Evolutionary conservation across 2,329 filamentous ascomycete genomes (phyloP).

Genomic region (Colletotrichum ledebouriae): DNA sequence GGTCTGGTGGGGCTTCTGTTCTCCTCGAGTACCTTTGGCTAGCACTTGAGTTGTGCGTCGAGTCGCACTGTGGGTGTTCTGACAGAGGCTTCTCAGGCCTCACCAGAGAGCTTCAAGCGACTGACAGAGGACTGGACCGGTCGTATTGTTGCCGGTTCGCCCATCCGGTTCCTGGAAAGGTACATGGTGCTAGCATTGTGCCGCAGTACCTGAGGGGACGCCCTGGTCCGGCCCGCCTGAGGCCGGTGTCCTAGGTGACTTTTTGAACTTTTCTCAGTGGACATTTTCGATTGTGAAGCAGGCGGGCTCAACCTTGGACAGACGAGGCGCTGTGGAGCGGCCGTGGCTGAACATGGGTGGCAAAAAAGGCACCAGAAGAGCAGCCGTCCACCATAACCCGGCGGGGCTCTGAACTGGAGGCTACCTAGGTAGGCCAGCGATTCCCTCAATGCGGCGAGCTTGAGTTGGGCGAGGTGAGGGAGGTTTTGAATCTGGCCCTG

Average conservation of each 20-base stretch:
- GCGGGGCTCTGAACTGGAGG: slow-evolving; percentile 27
- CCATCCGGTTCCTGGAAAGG: slow-evolving; percentile 20
- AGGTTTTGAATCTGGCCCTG: not conserved
- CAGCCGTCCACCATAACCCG: slow-evolving; percentile 25
- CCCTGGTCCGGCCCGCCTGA: slow-evolving; percentile 37
- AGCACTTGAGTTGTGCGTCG: not conserved
- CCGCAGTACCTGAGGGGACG: slow-evolving; percentile 14
- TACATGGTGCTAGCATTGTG: slow-evolving; percentile 23
- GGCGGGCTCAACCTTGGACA: slow-evolving; percentile 39
- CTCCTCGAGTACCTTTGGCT: not conserved
- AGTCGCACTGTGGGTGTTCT: slow-evolving; percentile 35
- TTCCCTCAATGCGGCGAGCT: slow-evolving; percentile 7
- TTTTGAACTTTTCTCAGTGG: slow-evolving; percentile 43
- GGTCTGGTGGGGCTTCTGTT: slow-evolving; percentile 34
- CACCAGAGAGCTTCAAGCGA: not conserved
- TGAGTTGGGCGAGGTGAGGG: not conserved
- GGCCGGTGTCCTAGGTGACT: slow-evolving; percentile 38
- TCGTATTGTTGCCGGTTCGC: slow-evolving; percentile 29
- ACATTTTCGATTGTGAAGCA: slow-evolving; percentile 41
- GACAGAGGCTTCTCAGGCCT: slow-evolving; percentile 11
- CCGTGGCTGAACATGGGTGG: not conserved
- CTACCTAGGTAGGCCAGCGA: slow-evolving; percentile 2
- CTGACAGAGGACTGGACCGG: slow-evolving; percentile 16
- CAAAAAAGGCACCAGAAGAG: not conserved
- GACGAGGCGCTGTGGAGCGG: slow-evolving; percentile 30